phyloP scores from a whole-genome alignment of 805 yeast genomes.

The Pichia cephalocereana region DNA sequence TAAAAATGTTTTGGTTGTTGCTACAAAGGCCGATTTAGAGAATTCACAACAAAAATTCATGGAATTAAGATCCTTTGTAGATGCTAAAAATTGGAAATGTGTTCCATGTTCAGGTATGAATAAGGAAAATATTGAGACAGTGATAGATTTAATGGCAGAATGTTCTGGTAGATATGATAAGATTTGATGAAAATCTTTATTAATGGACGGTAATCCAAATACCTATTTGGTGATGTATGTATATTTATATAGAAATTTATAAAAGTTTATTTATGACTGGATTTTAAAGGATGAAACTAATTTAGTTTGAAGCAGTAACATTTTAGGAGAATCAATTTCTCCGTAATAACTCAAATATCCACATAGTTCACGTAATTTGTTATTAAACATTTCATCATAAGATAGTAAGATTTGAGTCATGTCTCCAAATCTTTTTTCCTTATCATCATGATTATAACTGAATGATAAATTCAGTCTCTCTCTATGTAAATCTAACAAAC shows the following conservation, averaged over 20 bases:
- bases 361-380: slow-evolving; percentile 36
- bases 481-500: slow-evolving; percentile 33
- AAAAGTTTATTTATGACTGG: not conserved
- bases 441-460: slow-evolving; percentile 31
- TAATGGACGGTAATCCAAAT: too few species aligned
- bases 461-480: slow-evolving; percentile 29
- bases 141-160: slow-evolving; percentile 66
- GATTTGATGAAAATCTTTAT: not conserved
- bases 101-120: slow-evolving; percentile 80
- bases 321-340: slow-evolving; percentile 39
- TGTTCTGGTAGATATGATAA: slow-evolving; percentile 26
- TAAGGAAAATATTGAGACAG: slow-evolving; percentile 61
- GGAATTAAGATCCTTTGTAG: slow-evolving; percentile 37
- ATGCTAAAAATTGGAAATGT: slow-evolving; percentile 46
- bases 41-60: slow-evolving; percentile 40
- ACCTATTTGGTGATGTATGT: too few species aligned
- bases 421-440: slow-evolving; percentile 31
- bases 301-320: slow-evolving; percentile 34
- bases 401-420: slow-evolving; percentile 33
- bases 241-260: too few species aligned
- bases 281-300: slow-evolving; percentile 24
- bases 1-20: slow-evolving; percentile 68
- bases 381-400: slow-evolving; percentile 36
- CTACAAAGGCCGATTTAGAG: slow-evolving; percentile 86
- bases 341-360: slow-evolving; percentile 39